A percentile compares a stretch with the other conserved stretches of the same genome.
phyloP scores from a whole-genome alignment of 768 basidiomycete species.

The Boletellus sp. region DNA sequence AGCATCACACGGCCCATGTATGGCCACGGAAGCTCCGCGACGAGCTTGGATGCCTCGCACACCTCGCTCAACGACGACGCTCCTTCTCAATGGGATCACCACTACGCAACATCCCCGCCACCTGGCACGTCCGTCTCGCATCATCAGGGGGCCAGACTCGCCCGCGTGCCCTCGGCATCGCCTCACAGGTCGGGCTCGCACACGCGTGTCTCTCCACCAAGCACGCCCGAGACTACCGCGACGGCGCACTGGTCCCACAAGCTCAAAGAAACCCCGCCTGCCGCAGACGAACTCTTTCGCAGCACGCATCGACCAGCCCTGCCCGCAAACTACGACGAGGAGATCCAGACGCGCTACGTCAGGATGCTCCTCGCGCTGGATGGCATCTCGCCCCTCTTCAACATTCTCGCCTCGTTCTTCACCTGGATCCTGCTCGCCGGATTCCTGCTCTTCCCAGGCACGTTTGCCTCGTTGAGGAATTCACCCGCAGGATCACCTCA shows the following conservation, averaged over 20 bases:
- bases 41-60: conserved; percentile 15
- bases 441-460: conserved; percentile 60
- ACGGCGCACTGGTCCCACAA: background rate
- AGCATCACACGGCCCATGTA: conserved; percentile 22
- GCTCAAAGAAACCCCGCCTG: background rate
- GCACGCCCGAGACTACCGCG: background rate
- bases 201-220: conserved; percentile 8
- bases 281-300: conserved; percentile 18
- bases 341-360: conserved; percentile 47
- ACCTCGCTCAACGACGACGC: conserved; percentile 19
- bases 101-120: conserved; percentile 9
- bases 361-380: conserved; percentile 62
- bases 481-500: conserved; percentile 28
- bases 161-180: conserved; percentile 8
- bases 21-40: conserved; percentile 25
- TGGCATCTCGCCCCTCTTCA: conserved; percentile 47
- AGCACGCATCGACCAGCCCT: conserved; percentile 19
- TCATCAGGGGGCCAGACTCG: conserved; percentile 3
- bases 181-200: conserved; percentile 19
- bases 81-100: conserved; percentile 11
- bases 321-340: conserved; percentile 21
- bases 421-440: conserved; percentile 63
- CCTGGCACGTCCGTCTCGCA: conserved; percentile 2
- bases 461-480: conserved; percentile 45
- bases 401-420: conserved; percentile 53